These are phyloP conservation scores for Pseudonectria buxi DNA, from an alignment of 2,329 filamentous ascomycete species.

Conservation along the genomic window DNA sequence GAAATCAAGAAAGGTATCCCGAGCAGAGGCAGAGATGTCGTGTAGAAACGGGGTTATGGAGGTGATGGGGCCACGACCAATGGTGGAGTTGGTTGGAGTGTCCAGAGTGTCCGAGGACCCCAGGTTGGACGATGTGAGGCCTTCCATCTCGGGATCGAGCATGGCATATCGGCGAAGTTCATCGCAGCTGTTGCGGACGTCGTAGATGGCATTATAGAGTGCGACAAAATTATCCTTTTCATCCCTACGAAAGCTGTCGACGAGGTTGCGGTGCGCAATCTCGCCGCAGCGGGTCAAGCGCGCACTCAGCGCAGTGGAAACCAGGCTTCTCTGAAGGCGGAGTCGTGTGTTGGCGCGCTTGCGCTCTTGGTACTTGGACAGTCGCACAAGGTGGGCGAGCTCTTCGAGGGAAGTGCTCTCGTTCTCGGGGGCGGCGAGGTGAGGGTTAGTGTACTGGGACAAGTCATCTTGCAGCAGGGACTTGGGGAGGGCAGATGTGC, in stretches of 20 bases:
- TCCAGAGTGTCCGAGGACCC: slow-evolving; percentile 44
- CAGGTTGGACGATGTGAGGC: slow-evolving; percentile 36
- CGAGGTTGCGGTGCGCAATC: slow-evolving; percentile 66
- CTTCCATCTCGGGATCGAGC: slow-evolving; percentile 65
- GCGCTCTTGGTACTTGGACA: slow-evolving; percentile 76
- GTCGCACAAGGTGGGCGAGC: slow-evolving; percentile 68
- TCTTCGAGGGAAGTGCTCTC: slow-evolving; percentile 68
- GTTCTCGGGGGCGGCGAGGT: slow-evolving; percentile 47
- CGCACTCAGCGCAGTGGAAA: slow-evolving; percentile 68
- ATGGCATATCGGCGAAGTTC: slow-evolving; percentile 64
- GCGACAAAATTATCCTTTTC: slow-evolving; percentile 71
- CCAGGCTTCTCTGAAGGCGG: slow-evolving; percentile 65
- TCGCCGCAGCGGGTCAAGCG: slow-evolving; percentile 69
- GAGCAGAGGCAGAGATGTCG: slow-evolving; percentile 67
- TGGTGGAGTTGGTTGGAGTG: slow-evolving; percentile 36
- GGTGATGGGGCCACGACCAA: slow-evolving; percentile 29
- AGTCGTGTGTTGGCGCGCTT: slow-evolving; percentile 67
- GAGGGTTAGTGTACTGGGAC: slow-evolving; percentile 58
- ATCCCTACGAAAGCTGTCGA: slow-evolving; percentile 70
- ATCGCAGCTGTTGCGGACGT: slow-evolving; percentile 72
- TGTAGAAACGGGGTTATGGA: slow-evolving; percentile 55
- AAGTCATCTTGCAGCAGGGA: slow-evolving; percentile 56
- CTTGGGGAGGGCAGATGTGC: slow-evolving; percentile 37
- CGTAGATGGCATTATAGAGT: slow-evolving; percentile 70
- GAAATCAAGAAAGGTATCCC: slow-evolving; percentile 72